phyloP scores from a whole-genome alignment of 805 yeast genomes.

The Clavispora asparagi region DNA sequence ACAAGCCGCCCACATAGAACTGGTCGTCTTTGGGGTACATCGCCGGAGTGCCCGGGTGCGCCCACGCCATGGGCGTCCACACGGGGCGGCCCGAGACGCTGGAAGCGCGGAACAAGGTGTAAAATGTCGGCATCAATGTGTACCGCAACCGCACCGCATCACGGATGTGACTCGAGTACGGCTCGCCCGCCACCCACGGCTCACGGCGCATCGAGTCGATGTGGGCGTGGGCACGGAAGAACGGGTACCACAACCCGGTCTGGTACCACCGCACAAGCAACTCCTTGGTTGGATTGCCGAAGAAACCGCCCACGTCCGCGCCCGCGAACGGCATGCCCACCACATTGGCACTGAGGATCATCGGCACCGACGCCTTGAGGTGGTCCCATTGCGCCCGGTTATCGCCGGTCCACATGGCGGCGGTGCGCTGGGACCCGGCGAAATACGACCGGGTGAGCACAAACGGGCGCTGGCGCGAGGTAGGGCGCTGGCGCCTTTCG shows the following conservation, averaged over 20 bases:
- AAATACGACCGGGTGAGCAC: constrained; percentile 80
- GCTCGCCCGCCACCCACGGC: constrained; percentile 83
- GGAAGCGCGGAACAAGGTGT: constrained; percentile 71
- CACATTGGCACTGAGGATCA: constrained; percentile 75
- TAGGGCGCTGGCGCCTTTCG: constrained; percentile 40
- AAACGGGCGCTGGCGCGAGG: constrained; percentile 68
- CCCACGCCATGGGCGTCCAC: constrained; percentile 62
- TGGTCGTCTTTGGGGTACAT: constrained; percentile 70
- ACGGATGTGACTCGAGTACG: constrained; percentile 58
- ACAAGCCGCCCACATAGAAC: constrained; percentile 74
- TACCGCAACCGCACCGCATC: constrained; percentile 74
- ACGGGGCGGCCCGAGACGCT: constrained; percentile 63
- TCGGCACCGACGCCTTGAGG: constrained; percentile 73
- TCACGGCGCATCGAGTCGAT: constrained; percentile 89
- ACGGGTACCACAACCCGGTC: constrained; percentile 93
- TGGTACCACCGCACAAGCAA: constrained; percentile 91
- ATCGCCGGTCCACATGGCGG: constrained; percentile 98
- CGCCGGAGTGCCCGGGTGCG: constrained; percentile 40
- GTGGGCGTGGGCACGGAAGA: constrained; percentile 95
- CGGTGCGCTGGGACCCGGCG: constrained; percentile 86
- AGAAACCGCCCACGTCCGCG: constrained; percentile 96
- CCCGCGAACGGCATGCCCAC: constrained; percentile 92
- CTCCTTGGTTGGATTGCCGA: constrained; percentile 82
- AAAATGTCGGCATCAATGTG: constrained; percentile 67
- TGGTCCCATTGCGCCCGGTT: constrained; percentile 92